Conservation (phyloP, 2,329 filamentous ascomycete genomes). For the Fusarium torulosum region DNA sequence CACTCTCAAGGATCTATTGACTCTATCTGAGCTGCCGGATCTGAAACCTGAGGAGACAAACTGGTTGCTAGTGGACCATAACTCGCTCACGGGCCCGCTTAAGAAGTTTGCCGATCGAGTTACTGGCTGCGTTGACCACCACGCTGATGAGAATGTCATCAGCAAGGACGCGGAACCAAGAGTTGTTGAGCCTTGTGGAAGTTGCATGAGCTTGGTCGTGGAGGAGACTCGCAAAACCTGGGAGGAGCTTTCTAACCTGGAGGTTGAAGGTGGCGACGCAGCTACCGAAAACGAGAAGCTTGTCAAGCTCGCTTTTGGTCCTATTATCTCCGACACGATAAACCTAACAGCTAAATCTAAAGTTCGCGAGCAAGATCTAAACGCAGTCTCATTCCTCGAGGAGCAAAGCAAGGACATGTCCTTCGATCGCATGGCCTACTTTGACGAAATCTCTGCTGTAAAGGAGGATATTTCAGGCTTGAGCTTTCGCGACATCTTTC, state of each 20-base stretch:
- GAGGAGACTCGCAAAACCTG: conserved; percentile 69
- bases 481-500: conserved; percentile 73
- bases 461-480: conserved; percentile 76
- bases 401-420: conserved; percentile 53
- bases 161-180: conserved; percentile 63
- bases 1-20: conserved; percentile 72
- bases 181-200: conserved; percentile 75
- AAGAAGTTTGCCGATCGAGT: conserved; percentile 65
- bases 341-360: conserved; percentile 74
- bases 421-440: conserved; percentile 70
- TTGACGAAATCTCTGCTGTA: conserved; percentile 68
- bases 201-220: conserved; percentile 78
- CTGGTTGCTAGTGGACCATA: conserved; percentile 86
- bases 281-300: conserved; percentile 66
- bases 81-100: conserved; percentile 74
- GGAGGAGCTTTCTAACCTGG: conserved; percentile 60
- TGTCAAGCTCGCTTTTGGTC: conserved; percentile 75
- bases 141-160: conserved; percentile 76
- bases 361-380: conserved; percentile 71
- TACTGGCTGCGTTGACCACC: conserved; percentile 80
- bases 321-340: conserved; percentile 79
- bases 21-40: conserved; percentile 63
- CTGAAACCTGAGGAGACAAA: conserved; percentile 68
- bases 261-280: conserved; percentile 42
- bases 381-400: conserved; percentile 71